Conservation (phyloP, 768 basidiomycete genomes). For the Mrakia blollopis region DNA sequence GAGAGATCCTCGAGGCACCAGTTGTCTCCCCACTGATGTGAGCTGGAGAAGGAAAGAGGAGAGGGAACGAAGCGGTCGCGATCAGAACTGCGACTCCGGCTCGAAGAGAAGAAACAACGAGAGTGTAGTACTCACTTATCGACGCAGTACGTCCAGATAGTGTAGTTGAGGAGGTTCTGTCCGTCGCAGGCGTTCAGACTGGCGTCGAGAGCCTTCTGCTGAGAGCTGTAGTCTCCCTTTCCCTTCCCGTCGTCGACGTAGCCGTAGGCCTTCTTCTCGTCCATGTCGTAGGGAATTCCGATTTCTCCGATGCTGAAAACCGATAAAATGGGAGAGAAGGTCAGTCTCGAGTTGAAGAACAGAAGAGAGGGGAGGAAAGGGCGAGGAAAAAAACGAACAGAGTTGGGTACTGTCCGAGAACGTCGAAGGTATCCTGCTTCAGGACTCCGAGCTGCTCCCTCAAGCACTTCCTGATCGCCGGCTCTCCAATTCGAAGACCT, state of each 20-base stretch:
- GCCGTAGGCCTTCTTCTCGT: conserved; percentile 76
- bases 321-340: not conserved
- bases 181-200: conserved; percentile 73
- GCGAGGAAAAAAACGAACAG: conserved; percentile 46
- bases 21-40: conserved; percentile 85
- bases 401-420: conserved; percentile 66
- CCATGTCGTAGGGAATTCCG: conserved; percentile 65
- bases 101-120: no score
- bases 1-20: conserved; percentile 97
- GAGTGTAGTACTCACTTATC: conserved; percentile 50
- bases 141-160: conserved; percentile 82
- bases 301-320: conserved; percentile 71
- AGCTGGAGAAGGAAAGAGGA: conserved; percentile 34
- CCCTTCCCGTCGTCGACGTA: conserved; percentile 58
- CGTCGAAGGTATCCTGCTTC: conserved; percentile 63
- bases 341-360: not conserved
- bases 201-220: conserved; percentile 82
- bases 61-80: no score
- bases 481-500: conserved; percentile 75
- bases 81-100: not conserved
- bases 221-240: conserved; percentile 67
- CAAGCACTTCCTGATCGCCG: conserved; percentile 71
- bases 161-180: conserved; percentile 66
- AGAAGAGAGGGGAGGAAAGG: not conserved
- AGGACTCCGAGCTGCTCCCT: conserved; percentile 77